Evolutionary conservation across 257 asterid species (phyloP), one percentile per base, ranked within the genome.

Genomic region (Striga asiatica): DNA sequence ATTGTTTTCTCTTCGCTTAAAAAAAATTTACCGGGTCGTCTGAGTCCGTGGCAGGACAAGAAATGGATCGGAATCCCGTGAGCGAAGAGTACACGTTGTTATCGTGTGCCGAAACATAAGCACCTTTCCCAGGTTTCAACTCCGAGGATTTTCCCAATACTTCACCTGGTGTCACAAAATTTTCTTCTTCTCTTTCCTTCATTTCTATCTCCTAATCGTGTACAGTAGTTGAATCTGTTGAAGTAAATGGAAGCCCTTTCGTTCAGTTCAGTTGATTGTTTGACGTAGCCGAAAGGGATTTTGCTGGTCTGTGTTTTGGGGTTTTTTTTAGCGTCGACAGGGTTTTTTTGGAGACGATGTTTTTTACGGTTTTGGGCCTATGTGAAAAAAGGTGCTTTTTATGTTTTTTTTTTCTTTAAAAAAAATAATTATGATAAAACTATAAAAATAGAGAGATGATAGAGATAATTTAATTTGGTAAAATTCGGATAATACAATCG

Each of bases 81-180:
- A 91, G 81, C 50, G 94, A 79, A 68, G 98, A 85, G 71, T 77
- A 80, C 1, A 87, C 67, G 12, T 65, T 72, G 28, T 74, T 81
- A 37, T 80, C 70, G 55, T 77, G 66, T 19, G 78, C 27, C 2
- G 95, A 77, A 27, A 75, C 62, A 47, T 87, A 87, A 12, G 95
- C 77, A n/a, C 98, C 98, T 28, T 62, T 67, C 1, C 98, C 98
- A 22, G 89, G 81, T 64, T 72, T 87, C 16, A 79, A 31, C 60
- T 87, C 93, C 9, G 81, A 66, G 1, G 80, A 69, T 70, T 67
- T 74, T 1, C 98, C 98, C 67, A 91, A 66, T n/a, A 77, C 68
- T 53, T 87, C 93, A 58, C 98, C 98, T 0, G 98, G 98, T 1
- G 95, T 84, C 47, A 82, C 96, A 37, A 81, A 60, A 56, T 35